Conservation (phyloP, 306 rosid species). For the Acmispon strigosus region DNA sequence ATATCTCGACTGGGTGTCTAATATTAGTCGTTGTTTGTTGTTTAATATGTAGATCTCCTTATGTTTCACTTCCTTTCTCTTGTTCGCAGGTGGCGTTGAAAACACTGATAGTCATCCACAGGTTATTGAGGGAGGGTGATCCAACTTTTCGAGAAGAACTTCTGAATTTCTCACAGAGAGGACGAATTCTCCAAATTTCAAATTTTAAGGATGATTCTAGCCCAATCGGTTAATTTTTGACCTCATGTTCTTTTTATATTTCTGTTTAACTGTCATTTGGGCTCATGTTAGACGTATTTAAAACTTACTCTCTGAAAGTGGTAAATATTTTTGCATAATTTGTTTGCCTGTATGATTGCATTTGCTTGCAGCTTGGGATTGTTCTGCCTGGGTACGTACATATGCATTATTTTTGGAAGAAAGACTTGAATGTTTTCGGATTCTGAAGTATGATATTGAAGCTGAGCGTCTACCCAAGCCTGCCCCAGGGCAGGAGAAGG, state of each 20-base stretch:
- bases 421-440: conserved; percentile 90
- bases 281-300: conserved; percentile 11
- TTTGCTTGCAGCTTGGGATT: conserved; percentile 83
- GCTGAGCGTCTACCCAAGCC: conserved; percentile 95
- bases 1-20: neutral
- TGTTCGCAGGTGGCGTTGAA: conserved; percentile 84
- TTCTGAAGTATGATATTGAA: conserved; percentile 92
- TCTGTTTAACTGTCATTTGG: neutral
- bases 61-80: neutral
- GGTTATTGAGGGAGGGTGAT: conserved; percentile 95
- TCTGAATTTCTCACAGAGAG: conserved; percentile 81
- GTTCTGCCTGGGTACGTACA: conserved; percentile 99
- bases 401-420: conserved; percentile 98
- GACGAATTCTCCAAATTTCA: conserved; percentile 82
- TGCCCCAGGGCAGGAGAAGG: conserved; percentile 88
- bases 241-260: conserved; percentile 18
- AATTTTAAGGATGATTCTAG: conserved; percentile 98
- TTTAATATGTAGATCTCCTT: neutral
- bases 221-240: conserved; percentile 64
- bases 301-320: neutral
- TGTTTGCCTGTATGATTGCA: conserved; percentile 1
- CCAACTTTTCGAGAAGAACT: conserved; percentile 95
- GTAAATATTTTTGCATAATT: neutral
- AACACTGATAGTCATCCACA: conserved; percentile 82
- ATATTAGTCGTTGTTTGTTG: neutral